Base-by-base conservation (phyloP, 129 eudicot species). In the Pulicaria dysenterica region DNA sequence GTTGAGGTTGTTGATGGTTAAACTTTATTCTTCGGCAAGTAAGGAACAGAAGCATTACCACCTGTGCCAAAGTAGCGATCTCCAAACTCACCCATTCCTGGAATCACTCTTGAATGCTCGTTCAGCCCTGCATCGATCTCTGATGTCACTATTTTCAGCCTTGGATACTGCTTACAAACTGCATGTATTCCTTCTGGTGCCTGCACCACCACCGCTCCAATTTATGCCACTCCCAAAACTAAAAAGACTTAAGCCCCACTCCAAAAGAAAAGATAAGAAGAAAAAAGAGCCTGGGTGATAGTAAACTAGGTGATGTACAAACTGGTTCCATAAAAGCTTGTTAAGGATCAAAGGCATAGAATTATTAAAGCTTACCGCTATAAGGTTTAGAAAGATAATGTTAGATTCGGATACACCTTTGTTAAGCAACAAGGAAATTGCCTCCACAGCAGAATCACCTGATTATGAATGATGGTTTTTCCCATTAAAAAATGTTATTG, bases 1-100 rank as follows among this genome's bases (percentile, higher is more conserved):
- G 39, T 53, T 69, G 17, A 38, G 40, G 17, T 60, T 13, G 8
- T 58, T 58, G 69, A 19, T 43, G 50, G 14, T 19, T 39, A 58
- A 39, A 9, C 14, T 60, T 61, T 51, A 54, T 54, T 78, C 42
- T 61, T 78, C 34, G 64, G 67, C 72, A 64, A 34, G 50, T 64
- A 76, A 56, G 67, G 49, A 17, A 39, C 69, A 50, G 77, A 73
- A 31, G 44, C 76, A n/a, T 66, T 49, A 24, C 54, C 72, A 53
- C 80, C 86, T 14, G 98, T 89, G 37, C 98, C 96, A 58, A 92
- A 92, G 61, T 92, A 92, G 39, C 98, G 90, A 66, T 92, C 98
- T 44, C 95, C 98, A 46, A 92, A 92, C 79, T 92, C 90, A 15
- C 98, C 98, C 96, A 92, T 89, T 51, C 98, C 98, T 16, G 98